Conservation (phyloP, 805 yeast genomes). For the Wickerhamiella dianesei region DNA sequence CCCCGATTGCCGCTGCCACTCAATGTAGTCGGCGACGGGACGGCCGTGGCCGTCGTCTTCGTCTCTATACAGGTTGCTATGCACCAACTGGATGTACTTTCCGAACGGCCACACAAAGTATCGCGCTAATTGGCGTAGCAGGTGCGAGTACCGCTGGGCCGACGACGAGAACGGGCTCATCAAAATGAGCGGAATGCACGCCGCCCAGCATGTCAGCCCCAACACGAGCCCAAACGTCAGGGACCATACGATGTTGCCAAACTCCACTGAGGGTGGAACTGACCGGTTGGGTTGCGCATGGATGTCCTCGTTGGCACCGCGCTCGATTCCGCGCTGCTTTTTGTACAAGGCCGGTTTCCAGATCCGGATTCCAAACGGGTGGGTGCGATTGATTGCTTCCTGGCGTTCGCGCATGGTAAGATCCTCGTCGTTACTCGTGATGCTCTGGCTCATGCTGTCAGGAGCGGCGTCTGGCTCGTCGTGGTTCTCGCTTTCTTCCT, state of each 20-base stretch:
- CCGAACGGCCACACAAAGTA: conserved; percentile 65
- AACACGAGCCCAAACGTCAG: conserved; percentile 56
- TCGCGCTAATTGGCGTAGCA: conserved; percentile 24
- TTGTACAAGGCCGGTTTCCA: conserved; percentile 98
- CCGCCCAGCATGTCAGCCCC: conserved; percentile 22
- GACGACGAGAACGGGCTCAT: conserved; percentile 22
- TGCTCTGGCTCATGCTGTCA: conserved; percentile 20
- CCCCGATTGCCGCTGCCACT: conserved; percentile 59
- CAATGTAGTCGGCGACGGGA: conserved; percentile 65
- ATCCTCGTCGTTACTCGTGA: conserved; percentile 47
- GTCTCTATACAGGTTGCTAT: conserved; percentile 64
- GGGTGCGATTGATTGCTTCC: conserved; percentile 90
- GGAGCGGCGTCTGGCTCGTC: too few species aligned
- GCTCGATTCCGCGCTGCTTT: conserved; percentile 80
- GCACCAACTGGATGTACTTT: conserved; percentile 61
- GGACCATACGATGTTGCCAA: conserved; percentile 66
- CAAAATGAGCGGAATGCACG: conserved; percentile 36
- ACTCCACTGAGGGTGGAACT: conserved; percentile 46
- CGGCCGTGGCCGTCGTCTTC: conserved; percentile 89
- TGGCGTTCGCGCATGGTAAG: conserved; percentile 85
- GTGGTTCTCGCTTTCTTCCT: conserved; percentile 28
- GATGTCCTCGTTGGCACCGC: conserved; percentile 84
- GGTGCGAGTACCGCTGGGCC: conserved; percentile 43
- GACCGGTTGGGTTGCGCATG: conserved; percentile 52
- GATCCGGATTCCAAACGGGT: conserved; percentile 95